A percentile compares a stretch with the other conserved stretches of the same genome.
These are phyloP conservation scores for Pythium dissimile DNA, from an alignment of 352 stramenopile genomes.

Conservation along the genomic window DNA sequence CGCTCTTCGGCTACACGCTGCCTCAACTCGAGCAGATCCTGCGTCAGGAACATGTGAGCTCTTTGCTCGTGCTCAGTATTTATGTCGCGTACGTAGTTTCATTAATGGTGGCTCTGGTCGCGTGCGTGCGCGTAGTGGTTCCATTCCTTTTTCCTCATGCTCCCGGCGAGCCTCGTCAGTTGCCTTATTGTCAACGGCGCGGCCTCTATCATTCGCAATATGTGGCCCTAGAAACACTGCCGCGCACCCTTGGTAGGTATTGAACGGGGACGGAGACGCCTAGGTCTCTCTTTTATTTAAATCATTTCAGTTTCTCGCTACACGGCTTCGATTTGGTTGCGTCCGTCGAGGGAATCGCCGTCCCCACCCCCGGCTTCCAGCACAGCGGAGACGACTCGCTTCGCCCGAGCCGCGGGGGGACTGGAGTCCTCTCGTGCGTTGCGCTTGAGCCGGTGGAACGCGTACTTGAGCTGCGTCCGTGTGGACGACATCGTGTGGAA, in stretches of 20 bases:
- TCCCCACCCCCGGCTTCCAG: not conserved
- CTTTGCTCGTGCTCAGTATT: constrained; percentile 16
- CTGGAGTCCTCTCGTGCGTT: constrained; percentile 25
- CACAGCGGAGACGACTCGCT: not conserved
- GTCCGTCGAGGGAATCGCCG: no score
- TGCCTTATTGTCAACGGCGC: constrained; percentile 76
- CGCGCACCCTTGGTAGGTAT: not conserved
- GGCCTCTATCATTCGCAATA: constrained; percentile 65
- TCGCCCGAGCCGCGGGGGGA: not conserved
- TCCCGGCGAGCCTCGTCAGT: constrained; percentile 75
- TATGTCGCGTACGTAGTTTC: constrained; percentile 8
- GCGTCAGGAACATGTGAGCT: constrained; percentile 66
- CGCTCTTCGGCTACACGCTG: constrained; percentile 59
- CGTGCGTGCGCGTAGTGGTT: constrained; percentile 42
- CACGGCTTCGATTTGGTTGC: constrained; percentile 11
- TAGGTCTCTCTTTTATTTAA: constrained; percentile 16
- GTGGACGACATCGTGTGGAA: constrained; percentile 67
- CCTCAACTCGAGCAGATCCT: constrained; percentile 64
- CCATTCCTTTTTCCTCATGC: constrained; percentile 79
- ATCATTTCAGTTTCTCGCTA: not conserved
- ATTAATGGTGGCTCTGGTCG: constrained; percentile 10
- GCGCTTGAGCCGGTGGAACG: constrained; percentile 55
- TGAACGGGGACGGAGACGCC: no score
- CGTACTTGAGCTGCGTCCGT: constrained; percentile 51
- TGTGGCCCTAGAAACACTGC: constrained; percentile 46